A percentile compares a stretch with the other conserved stretches of the same genome.
Evolutionary conservation across 1,284 basidiomycete genomes (phyloP).

Genomic region (Puccinia coronata): DNA sequence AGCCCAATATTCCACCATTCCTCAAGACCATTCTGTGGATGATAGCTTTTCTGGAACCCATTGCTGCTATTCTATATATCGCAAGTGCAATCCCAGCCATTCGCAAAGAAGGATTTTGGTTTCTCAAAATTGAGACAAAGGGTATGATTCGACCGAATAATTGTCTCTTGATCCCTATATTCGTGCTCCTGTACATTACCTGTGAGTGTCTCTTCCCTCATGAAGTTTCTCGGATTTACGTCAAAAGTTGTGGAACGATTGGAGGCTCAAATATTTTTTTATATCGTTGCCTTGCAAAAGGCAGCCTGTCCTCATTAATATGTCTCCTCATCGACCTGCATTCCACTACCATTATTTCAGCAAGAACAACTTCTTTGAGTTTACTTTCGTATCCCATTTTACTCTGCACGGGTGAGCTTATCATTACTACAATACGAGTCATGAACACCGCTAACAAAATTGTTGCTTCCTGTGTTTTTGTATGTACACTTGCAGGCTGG

Average conservation of each 20-base stretch:
- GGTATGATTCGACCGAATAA: slow-evolving; percentile 19
- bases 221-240: no score
- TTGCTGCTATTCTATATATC: background rate
- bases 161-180: background rate
- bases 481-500: background rate
- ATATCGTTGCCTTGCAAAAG: background rate
- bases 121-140: background rate
- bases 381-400: slow-evolving; percentile 16
- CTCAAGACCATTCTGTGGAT: background rate
- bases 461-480: no score
- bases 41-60: slow-evolving; percentile 2
- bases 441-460: background rate
- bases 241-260: background rate
- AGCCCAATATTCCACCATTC: background rate
- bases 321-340: slow-evolving; percentile 14
- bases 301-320: slow-evolving; percentile 21
- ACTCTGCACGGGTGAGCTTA: slow-evolving; percentile 11
- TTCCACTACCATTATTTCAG: background rate
- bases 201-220: background rate
- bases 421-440: background rate
- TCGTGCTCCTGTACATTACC: slow-evolving; percentile 12
- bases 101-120: slow-evolving; percentile 9
- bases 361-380: slow-evolving; percentile 20
- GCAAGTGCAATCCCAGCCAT: slow-evolving; percentile 4
- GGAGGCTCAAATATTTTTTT: background rate